Base-by-base conservation (phyloP, 1,284 basidiomycete species). In the Sporisorium exsertum region DNA sequence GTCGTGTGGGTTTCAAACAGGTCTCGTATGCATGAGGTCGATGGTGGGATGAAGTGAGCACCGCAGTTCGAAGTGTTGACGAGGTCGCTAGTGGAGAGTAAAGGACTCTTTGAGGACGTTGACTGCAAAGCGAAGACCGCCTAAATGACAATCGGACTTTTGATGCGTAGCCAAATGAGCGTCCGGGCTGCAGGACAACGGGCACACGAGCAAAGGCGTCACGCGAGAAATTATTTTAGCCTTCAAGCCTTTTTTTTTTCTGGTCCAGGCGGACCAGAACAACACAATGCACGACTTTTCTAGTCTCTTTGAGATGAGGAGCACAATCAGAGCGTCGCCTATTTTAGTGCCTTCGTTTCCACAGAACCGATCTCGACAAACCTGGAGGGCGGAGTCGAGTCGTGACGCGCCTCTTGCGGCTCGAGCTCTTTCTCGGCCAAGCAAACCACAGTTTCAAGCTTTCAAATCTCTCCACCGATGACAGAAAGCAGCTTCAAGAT, bases 321-420 rank as follows among this genome's bases (percentile, higher is more conserved):
- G 7, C 8, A 8, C 40, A 43, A 3, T 32, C 29, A 32, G 15
- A n/a, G n/a, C 3, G 40, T 43, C 40, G 40, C 40, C 40, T 20
- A 43, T 20, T 43, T 43, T 43, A 43, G 40, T 32, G n/a, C 47
- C n/a, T n/a, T 46, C 18, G 6, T 49, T 32, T 26, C 27, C n/a
- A 9, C 29, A n/a, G 29, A 24, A 40, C 52, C 52, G 52, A 53
- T 53, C 52, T 53, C 24, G 52, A 53, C 22, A 53, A 53, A n/a
- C 20, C 18, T 27, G 49, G 9, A 24, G 35, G 12, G n/a, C 4
- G 42, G 35, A 53, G 32, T 52, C 37, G 35, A 53, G 32, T 52
- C 37, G 52, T 22, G 24, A 53, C 37, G 33, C 37, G 37, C 35
- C 5, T n/a, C 40, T 43, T 43, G 15, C 40, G 40, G 20, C 40